Evolutionary conservation across 768 basidiomycete species (phyloP).

Genomic region (Auricularia auricula-judae): DNA sequence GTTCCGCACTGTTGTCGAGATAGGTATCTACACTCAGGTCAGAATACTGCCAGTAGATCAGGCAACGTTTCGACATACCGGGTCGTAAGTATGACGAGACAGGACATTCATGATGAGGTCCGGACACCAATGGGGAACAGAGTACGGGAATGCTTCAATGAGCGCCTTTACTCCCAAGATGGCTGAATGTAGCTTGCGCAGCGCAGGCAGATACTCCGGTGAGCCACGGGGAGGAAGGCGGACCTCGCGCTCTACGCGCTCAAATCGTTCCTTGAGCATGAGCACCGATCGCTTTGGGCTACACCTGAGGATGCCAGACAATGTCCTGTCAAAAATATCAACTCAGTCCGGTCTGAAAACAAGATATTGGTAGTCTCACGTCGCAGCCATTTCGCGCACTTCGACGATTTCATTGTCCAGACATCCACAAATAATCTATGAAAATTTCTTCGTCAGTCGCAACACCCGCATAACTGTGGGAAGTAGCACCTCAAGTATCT

Average conservation of each 20-base stretch:
- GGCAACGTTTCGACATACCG: slow-evolving; percentile 30
- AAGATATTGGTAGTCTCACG: slow-evolving; percentile 9
- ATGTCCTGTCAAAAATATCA: slow-evolving; percentile 16
- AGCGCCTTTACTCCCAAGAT: slow-evolving; percentile 91
- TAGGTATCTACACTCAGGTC: slow-evolving; percentile 45
- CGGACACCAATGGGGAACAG: slow-evolving; percentile 91
- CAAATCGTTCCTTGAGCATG: slow-evolving; percentile 63
- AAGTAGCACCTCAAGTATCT: slow-evolving; percentile 61
- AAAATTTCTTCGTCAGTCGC: not conserved
- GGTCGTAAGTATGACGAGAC: slow-evolving; percentile 78
- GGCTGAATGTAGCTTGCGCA: slow-evolving; percentile 79
- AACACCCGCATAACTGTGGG: not conserved
- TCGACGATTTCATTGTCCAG: slow-evolving; percentile 39
- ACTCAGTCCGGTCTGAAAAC: not conserved
- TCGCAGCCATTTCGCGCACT: slow-evolving; percentile 23
- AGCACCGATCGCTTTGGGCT: slow-evolving; percentile 28
- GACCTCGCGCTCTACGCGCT: slow-evolving; percentile 57
- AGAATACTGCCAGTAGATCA: slow-evolving; percentile 4
- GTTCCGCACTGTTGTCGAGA: slow-evolving; percentile 72
- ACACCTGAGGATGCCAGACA: slow-evolving; percentile 30
- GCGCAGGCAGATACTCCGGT: slow-evolving; percentile 50
- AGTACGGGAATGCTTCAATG: slow-evolving; percentile 91
- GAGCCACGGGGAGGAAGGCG: slow-evolving; percentile 55
- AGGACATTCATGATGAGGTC: slow-evolving; percentile 68
- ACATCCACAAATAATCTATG: slow-evolving; percentile 65